Conservation (phyloP, 1,284 basidiomycete genomes). For the Abortiporus biennis region DNA sequence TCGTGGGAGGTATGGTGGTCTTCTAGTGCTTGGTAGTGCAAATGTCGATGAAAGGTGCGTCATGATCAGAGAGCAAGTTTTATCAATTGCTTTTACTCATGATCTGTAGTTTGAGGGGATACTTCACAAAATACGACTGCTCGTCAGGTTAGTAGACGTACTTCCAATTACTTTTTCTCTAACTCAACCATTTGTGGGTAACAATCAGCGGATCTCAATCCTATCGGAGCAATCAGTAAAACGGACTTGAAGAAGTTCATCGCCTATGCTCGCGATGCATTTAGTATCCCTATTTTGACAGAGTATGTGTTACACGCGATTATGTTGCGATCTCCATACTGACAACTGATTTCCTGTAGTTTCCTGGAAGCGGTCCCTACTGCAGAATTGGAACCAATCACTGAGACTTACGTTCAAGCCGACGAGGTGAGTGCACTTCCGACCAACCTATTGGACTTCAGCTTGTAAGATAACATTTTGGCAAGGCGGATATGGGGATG, state of each 20-base stretch:
- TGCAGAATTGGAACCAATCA: constrained; percentile 95
- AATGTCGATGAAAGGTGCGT: constrained; percentile 93
- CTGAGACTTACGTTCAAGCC: constrained; percentile 88
- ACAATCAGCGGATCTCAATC: constrained; percentile 97
- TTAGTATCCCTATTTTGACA: constrained; percentile 80
- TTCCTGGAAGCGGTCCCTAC: constrained; percentile 93
- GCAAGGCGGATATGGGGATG: constrained; percentile 96
- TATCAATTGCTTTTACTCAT: not conserved
- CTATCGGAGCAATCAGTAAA: constrained; percentile 97
- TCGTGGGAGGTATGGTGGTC: constrained; percentile 75
- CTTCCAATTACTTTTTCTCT: constrained; percentile 4
- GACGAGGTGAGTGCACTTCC: constrained; percentile 65
- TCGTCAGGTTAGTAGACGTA: constrained; percentile 57
- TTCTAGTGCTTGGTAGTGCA: constrained; percentile 93
- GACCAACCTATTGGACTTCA: not conserved
- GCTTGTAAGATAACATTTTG: not conserved
- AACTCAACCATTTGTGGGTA: not conserved
- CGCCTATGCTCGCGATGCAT: constrained; percentile 72
- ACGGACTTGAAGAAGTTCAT: constrained; percentile 97
- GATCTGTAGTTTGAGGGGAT: constrained; percentile 80
- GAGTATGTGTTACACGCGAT: constrained; percentile 38
- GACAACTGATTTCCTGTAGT: constrained; percentile 31
- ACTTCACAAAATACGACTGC: constrained; percentile 97
- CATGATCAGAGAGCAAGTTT: not conserved
- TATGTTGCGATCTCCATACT: not conserved